Conservation (phyloP, 441 rosid species). For the Gossypium schwendimanii region DNA sequence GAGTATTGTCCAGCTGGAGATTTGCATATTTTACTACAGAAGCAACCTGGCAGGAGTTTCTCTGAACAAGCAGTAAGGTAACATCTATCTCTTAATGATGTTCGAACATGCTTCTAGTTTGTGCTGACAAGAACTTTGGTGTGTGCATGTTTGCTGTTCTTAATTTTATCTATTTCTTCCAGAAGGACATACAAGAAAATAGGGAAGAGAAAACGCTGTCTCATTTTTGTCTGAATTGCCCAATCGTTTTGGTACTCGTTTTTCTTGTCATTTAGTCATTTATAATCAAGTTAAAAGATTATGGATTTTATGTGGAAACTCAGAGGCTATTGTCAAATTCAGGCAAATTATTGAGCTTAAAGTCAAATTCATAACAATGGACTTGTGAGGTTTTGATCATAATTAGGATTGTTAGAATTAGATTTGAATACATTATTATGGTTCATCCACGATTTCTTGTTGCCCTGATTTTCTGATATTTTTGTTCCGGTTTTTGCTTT, state of each 20-base stretch:
- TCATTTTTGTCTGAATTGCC: slow-evolving; percentile 18
- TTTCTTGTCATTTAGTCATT: not conserved
- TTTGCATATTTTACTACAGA: slow-evolving; percentile 72
- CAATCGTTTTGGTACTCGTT: not conserved
- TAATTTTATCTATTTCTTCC: not conserved
- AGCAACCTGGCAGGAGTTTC: slow-evolving; percentile 55
- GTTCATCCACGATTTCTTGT: not conserved
- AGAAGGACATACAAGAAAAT: not conserved
- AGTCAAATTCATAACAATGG: not conserved
- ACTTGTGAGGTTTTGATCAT: not conserved
- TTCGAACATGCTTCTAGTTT: not conserved
- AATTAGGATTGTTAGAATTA: not conserved
- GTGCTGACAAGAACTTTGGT: not conserved
- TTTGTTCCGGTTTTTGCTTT: slow-evolving; percentile 11
- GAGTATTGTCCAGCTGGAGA: slow-evolving; percentile 86
- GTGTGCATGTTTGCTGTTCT: not conserved
- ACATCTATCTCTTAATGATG: not conserved
- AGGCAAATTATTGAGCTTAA: not conserved
- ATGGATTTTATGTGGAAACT: not conserved
- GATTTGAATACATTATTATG: slow-evolving; percentile 3
- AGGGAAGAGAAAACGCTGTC: not conserved
- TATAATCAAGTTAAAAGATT: not conserved
- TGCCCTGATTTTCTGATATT: not conserved
- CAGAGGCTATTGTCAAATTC: not conserved
- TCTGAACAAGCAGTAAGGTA: slow-evolving; percentile 73